phyloP scores from a whole-genome alignment of 2,329 filamentous ascomycete species.

The Cordyceps farinosa region DNA sequence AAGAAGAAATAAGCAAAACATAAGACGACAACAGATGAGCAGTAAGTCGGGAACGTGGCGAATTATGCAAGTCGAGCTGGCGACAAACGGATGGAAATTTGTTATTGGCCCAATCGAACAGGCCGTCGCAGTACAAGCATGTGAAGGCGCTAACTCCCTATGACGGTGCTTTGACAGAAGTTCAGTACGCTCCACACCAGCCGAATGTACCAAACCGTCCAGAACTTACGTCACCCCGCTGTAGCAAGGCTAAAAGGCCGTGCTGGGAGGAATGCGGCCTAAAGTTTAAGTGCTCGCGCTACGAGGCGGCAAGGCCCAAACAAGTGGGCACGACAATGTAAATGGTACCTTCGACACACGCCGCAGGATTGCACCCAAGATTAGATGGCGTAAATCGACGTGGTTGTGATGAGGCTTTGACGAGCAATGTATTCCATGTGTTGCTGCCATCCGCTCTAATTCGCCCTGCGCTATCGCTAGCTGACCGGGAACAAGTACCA shows the following conservation, averaged over 20 bases:
- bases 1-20: neutral
- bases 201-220: no score
- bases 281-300: neutral
- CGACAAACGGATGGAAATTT: neutral
- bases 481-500: no score
- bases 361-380: neutral
- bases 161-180: neutral
- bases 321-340: neutral
- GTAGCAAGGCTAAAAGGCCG: neutral
- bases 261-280: neutral
- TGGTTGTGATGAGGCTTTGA: neutral
- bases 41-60: slow-evolving; percentile 10
- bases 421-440: no score
- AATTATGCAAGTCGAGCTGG: slow-evolving; percentile 4
- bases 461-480: no score
- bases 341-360: slow-evolving; percentile 3
- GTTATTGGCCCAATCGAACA: slow-evolving; percentile 2
- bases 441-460: no score
- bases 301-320: neutral
- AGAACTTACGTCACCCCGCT: no score
- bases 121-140: slow-evolving; percentile 4
- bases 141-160: slow-evolving; percentile 2
- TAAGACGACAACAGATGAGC: neutral
- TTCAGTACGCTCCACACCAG: no score
- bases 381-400: neutral